These are phyloP conservation scores for Cucumis melo DNA, from an alignment of 306 rosid genomes.

Conservation along the genomic window DNA sequence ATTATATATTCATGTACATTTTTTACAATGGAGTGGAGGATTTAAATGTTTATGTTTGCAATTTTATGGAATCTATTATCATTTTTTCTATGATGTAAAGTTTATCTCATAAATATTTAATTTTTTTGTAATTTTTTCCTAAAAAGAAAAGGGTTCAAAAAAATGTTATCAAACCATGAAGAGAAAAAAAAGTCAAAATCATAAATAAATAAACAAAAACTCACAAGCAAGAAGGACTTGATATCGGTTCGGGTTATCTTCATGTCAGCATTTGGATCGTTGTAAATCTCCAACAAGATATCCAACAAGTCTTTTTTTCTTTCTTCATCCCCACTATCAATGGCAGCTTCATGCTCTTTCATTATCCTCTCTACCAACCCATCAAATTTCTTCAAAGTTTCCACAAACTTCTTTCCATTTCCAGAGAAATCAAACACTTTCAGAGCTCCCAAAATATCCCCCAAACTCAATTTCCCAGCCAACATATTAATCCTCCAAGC, in stretches of 20 bases:
- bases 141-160: no score
- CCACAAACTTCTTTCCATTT: constrained; percentile 23
- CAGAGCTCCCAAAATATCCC: constrained; percentile 46
- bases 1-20: neutral
- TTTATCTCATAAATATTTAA: no score
- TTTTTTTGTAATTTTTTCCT: no score
- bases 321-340: neutral
- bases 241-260: constrained; percentile 36
- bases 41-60: no score
- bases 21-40: no score
- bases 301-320: constrained; percentile 36
- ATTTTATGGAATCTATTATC: no score
- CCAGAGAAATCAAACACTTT: constrained; percentile 50
- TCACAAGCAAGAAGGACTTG: constrained; percentile 50
- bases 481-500: constrained; percentile 19
- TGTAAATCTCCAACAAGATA: constrained; percentile 26
- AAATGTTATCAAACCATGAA: no score
- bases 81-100: no score
- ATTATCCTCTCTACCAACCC: constrained; percentile 32
- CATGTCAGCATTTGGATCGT: constrained; percentile 37
- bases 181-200: no score
- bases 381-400: constrained; percentile 25
- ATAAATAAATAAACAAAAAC: neutral
- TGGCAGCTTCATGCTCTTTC: constrained; percentile 29
- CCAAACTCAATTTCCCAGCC: constrained; percentile 44